These are phyloP conservation scores for Penicillium sp. DNA, from an alignment of 2,329 filamentous ascomycete species.

Conservation along the genomic window DNA sequence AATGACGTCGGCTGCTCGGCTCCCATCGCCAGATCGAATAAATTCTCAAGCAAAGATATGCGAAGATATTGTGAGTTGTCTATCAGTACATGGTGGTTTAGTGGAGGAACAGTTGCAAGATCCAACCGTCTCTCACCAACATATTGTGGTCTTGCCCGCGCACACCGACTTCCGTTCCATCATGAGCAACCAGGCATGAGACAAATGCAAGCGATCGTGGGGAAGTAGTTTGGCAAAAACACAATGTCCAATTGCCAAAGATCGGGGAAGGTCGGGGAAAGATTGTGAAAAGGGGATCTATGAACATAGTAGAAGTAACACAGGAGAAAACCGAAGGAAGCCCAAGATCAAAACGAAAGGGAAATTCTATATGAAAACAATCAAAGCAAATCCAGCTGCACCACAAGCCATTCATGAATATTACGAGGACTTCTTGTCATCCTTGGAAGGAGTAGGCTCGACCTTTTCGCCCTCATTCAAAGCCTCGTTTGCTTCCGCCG, in stretches of 20 bases:
- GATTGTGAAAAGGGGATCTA: constrained; percentile 16
- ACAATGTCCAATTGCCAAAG: no score
- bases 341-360: constrained; percentile 2
- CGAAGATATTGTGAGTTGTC: constrained; percentile 1
- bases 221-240: no score
- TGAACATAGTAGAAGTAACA: constrained; percentile 22
- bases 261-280: constrained; percentile 7
- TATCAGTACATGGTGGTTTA: constrained; percentile 13
- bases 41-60: not conserved
- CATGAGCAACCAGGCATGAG: constrained; percentile 11
- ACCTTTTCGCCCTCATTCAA: constrained; percentile 36
- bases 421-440: constrained; percentile 27
- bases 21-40: not conserved
- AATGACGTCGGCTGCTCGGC: constrained; percentile 1
- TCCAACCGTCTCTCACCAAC: not conserved
- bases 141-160: constrained; percentile 5
- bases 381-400: constrained; percentile 5
- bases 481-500: constrained; percentile 42
- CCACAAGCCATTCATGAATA: constrained; percentile 8
- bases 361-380: constrained; percentile 10
- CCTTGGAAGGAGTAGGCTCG: constrained; percentile 24
- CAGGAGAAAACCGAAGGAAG: constrained; percentile 17
- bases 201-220: constrained; percentile 6
- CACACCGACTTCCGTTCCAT: not conserved
- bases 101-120: constrained; percentile 6